Evolutionary conservation across 768 basidiomycete species (phyloP).

Genomic region (Gloeophyllum trabeum): DNA sequence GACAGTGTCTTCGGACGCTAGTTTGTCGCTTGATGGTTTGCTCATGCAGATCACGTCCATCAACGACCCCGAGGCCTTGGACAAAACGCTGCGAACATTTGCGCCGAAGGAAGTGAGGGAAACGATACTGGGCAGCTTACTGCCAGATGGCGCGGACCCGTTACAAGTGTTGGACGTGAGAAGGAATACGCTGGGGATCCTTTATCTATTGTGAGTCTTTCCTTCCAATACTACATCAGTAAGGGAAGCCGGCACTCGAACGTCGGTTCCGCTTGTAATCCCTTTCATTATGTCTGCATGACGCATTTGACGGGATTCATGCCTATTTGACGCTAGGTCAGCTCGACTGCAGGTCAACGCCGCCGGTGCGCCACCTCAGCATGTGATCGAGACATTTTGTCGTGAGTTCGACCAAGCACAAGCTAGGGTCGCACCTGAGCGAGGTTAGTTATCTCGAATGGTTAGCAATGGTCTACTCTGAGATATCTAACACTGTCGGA

Average conservation of each 20-base stretch:
- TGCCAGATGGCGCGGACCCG: constrained; percentile 60
- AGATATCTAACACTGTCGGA: background rate
- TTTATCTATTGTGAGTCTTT: constrained; percentile 61
- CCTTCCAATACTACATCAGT: too few relatives aligned
- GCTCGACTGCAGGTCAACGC: constrained; percentile 38
- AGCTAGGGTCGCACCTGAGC: constrained; percentile 58
- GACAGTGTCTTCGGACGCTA: too few relatives aligned
- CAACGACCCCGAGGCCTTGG: background rate
- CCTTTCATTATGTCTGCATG: background rate
- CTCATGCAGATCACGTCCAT: background rate
- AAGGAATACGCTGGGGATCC: constrained; percentile 48
- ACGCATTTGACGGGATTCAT: background rate
- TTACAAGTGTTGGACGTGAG: constrained; percentile 42
- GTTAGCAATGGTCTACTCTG: background rate
- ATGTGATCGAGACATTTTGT: constrained; percentile 47
- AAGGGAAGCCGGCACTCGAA: too few relatives aligned
- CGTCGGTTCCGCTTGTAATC: background rate
- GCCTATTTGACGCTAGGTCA: constrained; percentile 27
- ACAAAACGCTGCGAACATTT: constrained; percentile 11
- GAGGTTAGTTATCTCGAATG: constrained; percentile 28
- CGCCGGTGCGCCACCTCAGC: constrained; percentile 26
- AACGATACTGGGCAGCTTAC: constrained; percentile 36
- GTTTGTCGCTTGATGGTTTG: background rate
- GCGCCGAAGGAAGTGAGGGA: constrained; percentile 51
- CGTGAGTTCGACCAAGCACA: constrained; percentile 47